Percentiles rank a stretch among this genome's conserved stretches.
Conservation (phyloP, 2,329 filamentous ascomycete species). For the Penicillium capsulatum region DNA sequence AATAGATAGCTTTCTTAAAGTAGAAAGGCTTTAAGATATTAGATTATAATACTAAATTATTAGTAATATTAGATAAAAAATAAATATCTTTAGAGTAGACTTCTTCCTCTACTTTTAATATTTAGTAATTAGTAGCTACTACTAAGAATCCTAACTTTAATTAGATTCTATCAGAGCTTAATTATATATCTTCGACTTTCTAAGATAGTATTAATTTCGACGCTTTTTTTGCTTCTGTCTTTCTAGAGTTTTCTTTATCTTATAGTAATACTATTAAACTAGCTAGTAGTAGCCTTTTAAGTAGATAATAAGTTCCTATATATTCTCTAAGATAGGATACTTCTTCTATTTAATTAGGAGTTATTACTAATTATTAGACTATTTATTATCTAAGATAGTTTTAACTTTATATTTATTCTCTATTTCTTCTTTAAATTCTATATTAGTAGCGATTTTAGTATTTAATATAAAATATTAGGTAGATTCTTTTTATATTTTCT, state of each 20-base stretch:
- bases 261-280: constrained; percentile 4
- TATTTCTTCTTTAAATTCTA: too few species aligned
- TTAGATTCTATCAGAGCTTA: not conserved
- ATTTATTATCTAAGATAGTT: not conserved
- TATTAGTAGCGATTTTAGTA: too few species aligned
- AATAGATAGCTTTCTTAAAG: constrained; percentile 1
- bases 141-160: constrained; percentile 1
- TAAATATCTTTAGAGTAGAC: not conserved
- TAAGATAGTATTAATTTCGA: constrained; percentile 1
- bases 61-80: constrained; percentile 2
- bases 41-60: constrained; percentile 2
- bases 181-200: not conserved
- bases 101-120: not conserved
- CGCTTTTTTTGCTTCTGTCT: not conserved
- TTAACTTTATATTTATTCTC: too few species aligned
- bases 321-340: constrained; percentile 7
- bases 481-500: too few species aligned
- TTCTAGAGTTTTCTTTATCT: not conserved
- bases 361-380: constrained; percentile 2
- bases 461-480: too few species aligned
- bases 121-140: not conserved
- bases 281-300: constrained; percentile 6
- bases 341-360: constrained; percentile 3
- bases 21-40: constrained; percentile 3
- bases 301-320: constrained; percentile 5